phyloP scores from a whole-genome alignment of 805 yeast genomes.

The Metschnikowia koreensis region DNA sequence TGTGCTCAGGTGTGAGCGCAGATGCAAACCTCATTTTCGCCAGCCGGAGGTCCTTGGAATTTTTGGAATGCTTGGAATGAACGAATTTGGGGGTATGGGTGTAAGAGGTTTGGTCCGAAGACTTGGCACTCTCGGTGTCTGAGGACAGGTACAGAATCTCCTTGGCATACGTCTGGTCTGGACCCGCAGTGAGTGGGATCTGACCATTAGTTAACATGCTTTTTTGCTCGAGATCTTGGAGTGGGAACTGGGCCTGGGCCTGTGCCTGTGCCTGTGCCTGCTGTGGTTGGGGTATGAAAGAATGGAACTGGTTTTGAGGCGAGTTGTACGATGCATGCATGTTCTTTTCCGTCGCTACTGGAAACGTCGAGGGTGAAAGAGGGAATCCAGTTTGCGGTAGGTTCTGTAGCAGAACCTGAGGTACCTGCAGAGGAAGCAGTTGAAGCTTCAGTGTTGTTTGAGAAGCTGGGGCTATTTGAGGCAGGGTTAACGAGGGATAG shows the following conservation, averaged over 20 bases:
- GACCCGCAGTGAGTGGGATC: not conserved
- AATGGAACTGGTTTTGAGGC: slow-evolving; percentile 1
- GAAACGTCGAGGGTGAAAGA: not conserved
- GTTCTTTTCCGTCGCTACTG: not conserved
- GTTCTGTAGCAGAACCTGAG: slow-evolving; percentile 3
- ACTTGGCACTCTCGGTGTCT: not conserved
- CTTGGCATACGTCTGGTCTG: not conserved
- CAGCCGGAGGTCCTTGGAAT: not conserved
- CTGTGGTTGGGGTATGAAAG: not conserved
- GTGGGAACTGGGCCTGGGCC: not conserved
- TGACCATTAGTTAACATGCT: not conserved
- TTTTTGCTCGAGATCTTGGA: not conserved
- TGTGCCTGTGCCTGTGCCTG: not conserved
- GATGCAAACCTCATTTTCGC: not conserved
- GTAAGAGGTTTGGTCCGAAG: not conserved
- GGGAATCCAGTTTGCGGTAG: slow-evolving; percentile 6
- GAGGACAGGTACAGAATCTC: not conserved
- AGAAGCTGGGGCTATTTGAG: not conserved
- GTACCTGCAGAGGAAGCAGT: not conserved
- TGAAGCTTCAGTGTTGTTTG: not conserved
- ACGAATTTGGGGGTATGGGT: slow-evolving; percentile 5
- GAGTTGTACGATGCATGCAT: not conserved
- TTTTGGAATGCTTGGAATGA: slow-evolving; percentile 7
- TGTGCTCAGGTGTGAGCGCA: slow-evolving; percentile 5
- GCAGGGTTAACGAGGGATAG: slow-evolving; percentile 5